A percentile compares a stretch with the other conserved stretches of the same genome.
These are phyloP conservation scores for Kuraishia ogatae DNA, from an alignment of 805 yeast genomes.

Conservation along the genomic window DNA sequence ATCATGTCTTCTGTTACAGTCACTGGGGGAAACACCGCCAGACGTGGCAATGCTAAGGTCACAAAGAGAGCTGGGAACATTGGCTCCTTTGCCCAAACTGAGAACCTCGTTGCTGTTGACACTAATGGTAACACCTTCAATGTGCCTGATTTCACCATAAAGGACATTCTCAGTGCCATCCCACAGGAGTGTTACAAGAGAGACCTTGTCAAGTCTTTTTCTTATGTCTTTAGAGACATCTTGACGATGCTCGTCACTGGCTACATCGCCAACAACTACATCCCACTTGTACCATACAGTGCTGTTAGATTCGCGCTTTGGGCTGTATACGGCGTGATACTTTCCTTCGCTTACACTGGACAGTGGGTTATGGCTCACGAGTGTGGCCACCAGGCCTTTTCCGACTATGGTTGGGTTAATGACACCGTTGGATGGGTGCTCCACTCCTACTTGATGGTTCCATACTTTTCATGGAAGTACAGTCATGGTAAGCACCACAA, in stretches of 20 bases:
- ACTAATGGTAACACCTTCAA: constrained; percentile 45
- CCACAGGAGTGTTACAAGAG: constrained; percentile 57
- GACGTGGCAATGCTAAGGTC: not conserved
- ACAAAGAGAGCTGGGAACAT: constrained; percentile 13
- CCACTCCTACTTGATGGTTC: constrained; percentile 49
- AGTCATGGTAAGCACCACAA: constrained; percentile 56
- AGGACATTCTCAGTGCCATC: constrained; percentile 46
- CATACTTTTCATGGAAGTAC: constrained; percentile 56
- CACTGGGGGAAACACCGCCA: not conserved
- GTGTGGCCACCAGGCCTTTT: constrained; percentile 58
- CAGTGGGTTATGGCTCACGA: constrained; percentile 58
- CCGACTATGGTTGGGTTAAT: constrained; percentile 43
- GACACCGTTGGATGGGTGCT: constrained; percentile 54
- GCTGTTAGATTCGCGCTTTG: constrained; percentile 30
- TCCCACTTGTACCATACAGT: constrained; percentile 29
- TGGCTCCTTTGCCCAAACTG: constrained; percentile 10
- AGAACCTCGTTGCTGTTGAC: constrained; percentile 31
- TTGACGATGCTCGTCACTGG: constrained; percentile 32
- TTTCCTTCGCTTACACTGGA: constrained; percentile 47
- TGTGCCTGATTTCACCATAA: constrained; percentile 56
- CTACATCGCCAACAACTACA: constrained; percentile 30
- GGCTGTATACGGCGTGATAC: constrained; percentile 27
- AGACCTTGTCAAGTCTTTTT: constrained; percentile 37
- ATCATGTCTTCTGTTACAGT: constrained; percentile 2
- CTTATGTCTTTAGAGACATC: constrained; percentile 47